Base-by-base conservation (phyloP, 176 grass and related monocot genomes). In the Thalia dealbata region DNA sequence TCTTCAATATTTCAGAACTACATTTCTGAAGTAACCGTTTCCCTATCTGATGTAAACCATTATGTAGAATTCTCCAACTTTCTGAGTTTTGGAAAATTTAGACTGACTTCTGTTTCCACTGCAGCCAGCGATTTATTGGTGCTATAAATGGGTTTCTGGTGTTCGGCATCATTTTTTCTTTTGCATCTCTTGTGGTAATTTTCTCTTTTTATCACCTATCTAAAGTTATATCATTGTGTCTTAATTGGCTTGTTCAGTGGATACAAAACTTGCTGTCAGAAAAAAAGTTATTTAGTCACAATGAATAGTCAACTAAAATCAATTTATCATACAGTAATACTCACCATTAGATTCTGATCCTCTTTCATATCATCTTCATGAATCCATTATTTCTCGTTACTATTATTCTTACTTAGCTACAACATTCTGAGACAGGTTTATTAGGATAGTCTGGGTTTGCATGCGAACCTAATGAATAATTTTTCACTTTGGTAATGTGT, bases 171-270 rank as follows among this genome's bases (percentile, higher is more conserved):
- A 50, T 96, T 74, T 6, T 78, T 0, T 92, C 93, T 82, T 90
- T 96, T 80, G 73, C 89, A 75, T 76, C 78, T 90, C 93, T 96
- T 77, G 84, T 92, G 87, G 93, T 96, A 89, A 88, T 71, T 88
- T 32, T 69, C 22, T 22, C 35, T 43, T 68, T 21, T 43, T 12
- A 0, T n/a, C 32, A 19, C 19, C 16, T 13, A 67, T 11, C 16
- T 41, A 42, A 8, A 41, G 10, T 19, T 3, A 9, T 14, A 14
- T 28, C 25, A 28, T 14, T 26, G 10, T 28, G 25, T 14, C 25
- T 63, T 23, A 63, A 15, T 28, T 63, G 25, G 12, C 25, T 63
- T 62, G 22, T 28, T 29, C 61, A 58, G 16, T n/a, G 22, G 54
- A 58, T 58, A 58, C 8, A n/a, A 58, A 58, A 14, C 21, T 18